These are phyloP conservation scores for Pilatotrama ljubarskyi DNA, from an alignment of 768 basidiomycete species.

Conservation along the genomic window DNA sequence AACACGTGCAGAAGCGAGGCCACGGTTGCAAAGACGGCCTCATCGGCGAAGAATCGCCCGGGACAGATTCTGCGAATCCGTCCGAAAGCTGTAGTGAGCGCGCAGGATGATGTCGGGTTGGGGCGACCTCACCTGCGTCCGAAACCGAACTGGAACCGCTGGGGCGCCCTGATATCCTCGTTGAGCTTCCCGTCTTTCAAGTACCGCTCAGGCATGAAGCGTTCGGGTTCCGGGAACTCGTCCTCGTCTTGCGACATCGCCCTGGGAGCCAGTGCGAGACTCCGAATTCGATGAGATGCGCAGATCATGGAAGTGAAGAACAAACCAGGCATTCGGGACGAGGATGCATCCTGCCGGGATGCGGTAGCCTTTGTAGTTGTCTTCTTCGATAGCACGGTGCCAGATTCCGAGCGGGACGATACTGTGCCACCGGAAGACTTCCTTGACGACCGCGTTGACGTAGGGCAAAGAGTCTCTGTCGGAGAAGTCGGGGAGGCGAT, in stretches of 20 bases:
- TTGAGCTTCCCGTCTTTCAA: not conserved
- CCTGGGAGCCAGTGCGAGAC: conserved; percentile 15
- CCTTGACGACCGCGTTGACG: conserved; percentile 23
- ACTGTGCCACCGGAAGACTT: conserved; percentile 27
- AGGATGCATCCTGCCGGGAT: conserved; percentile 31
- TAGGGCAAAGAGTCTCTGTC: conserved; percentile 25
- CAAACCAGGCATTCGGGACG: conserved; percentile 29
- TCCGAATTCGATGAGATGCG: too few species aligned
- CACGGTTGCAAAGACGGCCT: not conserved
- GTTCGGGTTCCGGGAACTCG: conserved; percentile 24
- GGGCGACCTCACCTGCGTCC: not conserved
- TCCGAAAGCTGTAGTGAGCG: too few species aligned
- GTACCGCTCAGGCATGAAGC: conserved; percentile 27
- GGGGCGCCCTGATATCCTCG: not conserved
- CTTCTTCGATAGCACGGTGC: conserved; percentile 24
- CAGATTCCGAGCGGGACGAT: conserved; percentile 22
- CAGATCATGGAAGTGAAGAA: not conserved
- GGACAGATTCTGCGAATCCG: too few species aligned
- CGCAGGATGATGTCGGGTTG: too few species aligned
- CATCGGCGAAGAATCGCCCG: not conserved
- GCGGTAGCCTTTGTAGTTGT: conserved; percentile 29
- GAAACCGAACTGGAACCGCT: conserved; percentile 4
- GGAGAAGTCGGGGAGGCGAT: conserved; percentile 25
- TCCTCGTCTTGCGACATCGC: conserved; percentile 23
- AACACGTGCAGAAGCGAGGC: not conserved